phyloP scores from a whole-genome alignment of 2,329 filamentous ascomycete genomes.

The Magnaporthiopsis poae region DNA sequence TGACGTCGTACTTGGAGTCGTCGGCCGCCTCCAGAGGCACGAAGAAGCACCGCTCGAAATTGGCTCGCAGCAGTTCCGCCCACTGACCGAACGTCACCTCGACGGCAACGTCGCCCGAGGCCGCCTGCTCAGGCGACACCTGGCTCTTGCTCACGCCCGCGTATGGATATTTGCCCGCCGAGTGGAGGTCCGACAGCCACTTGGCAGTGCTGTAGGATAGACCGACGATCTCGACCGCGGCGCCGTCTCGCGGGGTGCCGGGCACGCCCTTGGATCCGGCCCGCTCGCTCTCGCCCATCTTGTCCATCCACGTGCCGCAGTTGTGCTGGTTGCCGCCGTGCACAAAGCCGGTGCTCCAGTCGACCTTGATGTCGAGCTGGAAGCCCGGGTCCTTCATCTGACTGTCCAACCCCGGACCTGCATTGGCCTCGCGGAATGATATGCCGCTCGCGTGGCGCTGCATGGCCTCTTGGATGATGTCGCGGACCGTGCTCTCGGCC shows the following conservation, averaged over 20 bases:
- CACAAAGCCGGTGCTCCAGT: constrained; percentile 83
- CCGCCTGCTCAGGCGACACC: constrained; percentile 15
- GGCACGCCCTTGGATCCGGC: constrained; percentile 88
- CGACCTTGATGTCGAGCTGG: constrained; percentile 79
- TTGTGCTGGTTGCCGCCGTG: constrained; percentile 91
- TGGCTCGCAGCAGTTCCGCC: constrained; percentile 69
- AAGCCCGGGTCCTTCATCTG: constrained; percentile 93
- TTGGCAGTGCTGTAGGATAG: constrained; percentile 78
- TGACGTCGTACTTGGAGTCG: constrained; percentile 70
- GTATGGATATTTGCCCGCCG: constrained; percentile 62
- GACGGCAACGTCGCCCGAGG: constrained; percentile 32
- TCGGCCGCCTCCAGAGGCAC: constrained; percentile 61
- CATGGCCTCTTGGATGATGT: constrained; percentile 85
- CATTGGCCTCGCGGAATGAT: constrained; percentile 89
- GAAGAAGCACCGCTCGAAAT: constrained; percentile 89
- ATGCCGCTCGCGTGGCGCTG: constrained; percentile 85
- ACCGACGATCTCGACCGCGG: constrained; percentile 89
- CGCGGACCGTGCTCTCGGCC: constrained; percentile 68
- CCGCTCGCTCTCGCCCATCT: constrained; percentile 95
- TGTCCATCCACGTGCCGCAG: constrained; percentile 99
- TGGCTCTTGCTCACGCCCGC: constrained; percentile 54
- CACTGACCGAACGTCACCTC: constrained; percentile 65
- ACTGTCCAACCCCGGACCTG: constrained; percentile 73
- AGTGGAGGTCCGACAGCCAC: constrained; percentile 64
- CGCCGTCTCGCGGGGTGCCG: constrained; percentile 91